Base-by-base conservation (phyloP, 495 filamentous ascomycete genomes). In the Aspergillus saccharolyticus region DNA sequence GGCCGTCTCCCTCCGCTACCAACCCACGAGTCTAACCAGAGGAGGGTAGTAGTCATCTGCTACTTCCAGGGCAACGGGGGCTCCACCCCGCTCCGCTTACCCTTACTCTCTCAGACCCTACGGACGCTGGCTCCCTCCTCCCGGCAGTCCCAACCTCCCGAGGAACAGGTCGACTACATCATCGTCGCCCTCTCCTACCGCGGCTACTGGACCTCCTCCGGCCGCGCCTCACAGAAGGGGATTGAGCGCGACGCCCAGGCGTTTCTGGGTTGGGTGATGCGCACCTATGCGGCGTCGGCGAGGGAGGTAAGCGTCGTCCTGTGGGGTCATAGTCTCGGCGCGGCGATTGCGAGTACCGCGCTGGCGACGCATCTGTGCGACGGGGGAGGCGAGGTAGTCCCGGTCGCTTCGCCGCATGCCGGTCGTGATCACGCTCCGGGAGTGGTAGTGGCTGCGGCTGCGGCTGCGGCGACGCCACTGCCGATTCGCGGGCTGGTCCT, bases 321-420 rank as follows among this genome's bases (percentile, higher is more conserved):
- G n/a, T 94, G 89, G 89, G 89, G 89, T 0, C 89, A 94, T 61
- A 88, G 83, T 56, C 84, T 93, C 19, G 90, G 90, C 4, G 80
- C 78, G 14, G 80, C 75, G 3, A 74, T 86, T 58, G 80, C 78
- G 8, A 70, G 67, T 42, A 68, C 69, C 3, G 83, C 82, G 7
- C 74, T 85, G 3, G 80, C 87, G 8, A 78, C 77, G 20, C 62
- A 71, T 44, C 54, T 73, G 3, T 22, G 60, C 0, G 49, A 53
- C 4, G 54, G n/a, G n/a, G n/a, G 25, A 1, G 66, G 66, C 15
- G 72, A 69, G 16, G 63, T 55, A 28, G 50, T 1, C n/a, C n/a
- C n/a, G n/a, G n/a, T n/a, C n/a, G n/a, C n/a, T n/a, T n/a, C n/a
- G n/a, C n/a, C n/a, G n/a, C n/a, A n/a, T n/a, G n/a, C n/a, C n/a